Percentiles rank a stretch among this genome's conserved stretches.
Conservation (phyloP, 2,329 filamentous ascomycete genomes). For the Dothiorella sarmentorum region DNA sequence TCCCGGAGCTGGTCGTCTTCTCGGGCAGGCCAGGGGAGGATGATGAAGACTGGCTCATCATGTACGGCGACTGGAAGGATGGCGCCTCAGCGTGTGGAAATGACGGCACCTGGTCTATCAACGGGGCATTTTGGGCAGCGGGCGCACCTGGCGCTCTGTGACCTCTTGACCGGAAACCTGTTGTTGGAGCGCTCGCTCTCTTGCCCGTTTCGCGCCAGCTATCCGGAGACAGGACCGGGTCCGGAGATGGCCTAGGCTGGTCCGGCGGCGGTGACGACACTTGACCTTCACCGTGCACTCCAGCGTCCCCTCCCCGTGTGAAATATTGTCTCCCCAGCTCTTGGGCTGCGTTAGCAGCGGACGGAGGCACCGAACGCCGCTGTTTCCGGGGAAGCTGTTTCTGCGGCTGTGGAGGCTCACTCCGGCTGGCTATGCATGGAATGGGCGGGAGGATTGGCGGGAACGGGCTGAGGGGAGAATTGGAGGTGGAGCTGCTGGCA, state of each 20-base stretch:
- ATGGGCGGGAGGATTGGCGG: constrained; percentile 41
- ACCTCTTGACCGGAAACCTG: constrained; percentile 29
- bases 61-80: constrained; percentile 9
- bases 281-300: constrained; percentile 7
- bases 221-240: constrained; percentile 26
- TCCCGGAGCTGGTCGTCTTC: constrained; percentile 29
- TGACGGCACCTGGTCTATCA: background rate
- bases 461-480: constrained; percentile 37
- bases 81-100: constrained; percentile 19
- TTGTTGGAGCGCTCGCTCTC: constrained; percentile 28
- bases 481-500: constrained; percentile 27
- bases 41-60: constrained; percentile 8
- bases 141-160: constrained; percentile 26
- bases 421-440: constrained; percentile 35
- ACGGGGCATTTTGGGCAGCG: constrained; percentile 20
- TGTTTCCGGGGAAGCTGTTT: background rate
- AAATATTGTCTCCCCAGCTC: background rate
- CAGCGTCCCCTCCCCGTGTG: background rate
- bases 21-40: constrained; percentile 27
- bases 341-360: background rate
- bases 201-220: constrained; percentile 23
- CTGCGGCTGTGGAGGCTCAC: constrained; percentile 21
- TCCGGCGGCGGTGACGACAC: constrained; percentile 25
- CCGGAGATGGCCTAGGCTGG: constrained; percentile 13
- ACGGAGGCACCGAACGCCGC: background rate